Percentiles rank a stretch among this genome's conserved stretches.
Evolutionary conservation across 257 asterid genomes (phyloP).

Genomic region (Anisodus acutangulus): DNA sequence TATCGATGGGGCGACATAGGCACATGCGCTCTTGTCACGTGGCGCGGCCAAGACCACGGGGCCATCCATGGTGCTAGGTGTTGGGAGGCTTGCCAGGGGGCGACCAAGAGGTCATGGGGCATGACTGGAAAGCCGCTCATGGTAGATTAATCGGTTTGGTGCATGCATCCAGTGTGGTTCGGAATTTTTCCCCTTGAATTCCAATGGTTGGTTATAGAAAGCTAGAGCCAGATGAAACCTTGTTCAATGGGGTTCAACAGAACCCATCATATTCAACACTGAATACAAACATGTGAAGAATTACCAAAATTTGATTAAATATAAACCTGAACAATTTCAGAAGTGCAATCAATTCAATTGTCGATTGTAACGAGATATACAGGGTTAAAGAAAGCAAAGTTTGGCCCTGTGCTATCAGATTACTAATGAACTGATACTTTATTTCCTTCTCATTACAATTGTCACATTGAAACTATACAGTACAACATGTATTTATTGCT

Average conservation of each 20-base stretch:
- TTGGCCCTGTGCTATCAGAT: neutral
- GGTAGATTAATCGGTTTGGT: too few relatives aligned
- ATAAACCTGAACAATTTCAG: too few relatives aligned
- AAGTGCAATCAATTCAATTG: too few relatives aligned
- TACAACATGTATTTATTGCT: neutral
- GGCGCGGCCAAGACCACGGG: too few relatives aligned
- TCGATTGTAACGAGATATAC: neutral
- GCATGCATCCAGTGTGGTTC: too few relatives aligned
- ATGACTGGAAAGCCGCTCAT: too few relatives aligned
- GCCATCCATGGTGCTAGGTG: too few relatives aligned
- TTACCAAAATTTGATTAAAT: neutral
- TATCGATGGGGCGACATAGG: too few relatives aligned
- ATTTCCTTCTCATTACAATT: neutral
- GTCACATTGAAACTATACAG: neutral
- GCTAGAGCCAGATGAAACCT: neutral
- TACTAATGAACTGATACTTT: neutral
- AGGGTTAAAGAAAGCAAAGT: neutral
- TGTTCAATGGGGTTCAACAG: neutral
- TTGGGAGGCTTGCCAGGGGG: too few relatives aligned
- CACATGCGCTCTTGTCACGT: too few relatives aligned
- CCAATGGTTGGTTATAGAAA: neutral
- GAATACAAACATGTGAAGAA: neutral
- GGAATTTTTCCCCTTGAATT: too few relatives aligned
- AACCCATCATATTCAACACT: neutral
- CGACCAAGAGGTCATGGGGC: too few relatives aligned